Conservation (phyloP, 805 yeast species). For the Ogataea trehaloabstinens region DNA sequence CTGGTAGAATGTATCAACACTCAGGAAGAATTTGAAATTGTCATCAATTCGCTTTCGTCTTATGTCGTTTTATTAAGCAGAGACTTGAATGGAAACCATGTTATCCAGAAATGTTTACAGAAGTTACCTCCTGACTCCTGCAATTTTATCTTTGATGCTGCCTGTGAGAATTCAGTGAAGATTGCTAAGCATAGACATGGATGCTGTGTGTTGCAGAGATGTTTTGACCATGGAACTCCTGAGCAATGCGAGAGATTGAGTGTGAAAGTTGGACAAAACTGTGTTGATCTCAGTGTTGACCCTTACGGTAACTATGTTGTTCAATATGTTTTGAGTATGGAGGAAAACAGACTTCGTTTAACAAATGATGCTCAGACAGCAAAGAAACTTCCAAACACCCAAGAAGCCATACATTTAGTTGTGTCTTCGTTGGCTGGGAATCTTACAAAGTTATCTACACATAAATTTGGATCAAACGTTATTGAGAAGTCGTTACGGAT, state of each 20-base stretch:
- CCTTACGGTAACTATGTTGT: constrained; percentile 98
- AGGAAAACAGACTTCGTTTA: constrained; percentile 32
- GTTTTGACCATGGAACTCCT: constrained; percentile 82
- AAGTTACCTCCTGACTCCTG: constrained; percentile 64
- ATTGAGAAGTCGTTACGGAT: constrained; percentile 55
- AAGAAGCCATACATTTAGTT: constrained; percentile 29
- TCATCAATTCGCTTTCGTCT: constrained; percentile 37
- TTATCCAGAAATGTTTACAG: constrained; percentile 87
- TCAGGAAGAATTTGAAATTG: constrained; percentile 65
- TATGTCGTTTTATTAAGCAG: constrained; percentile 78
- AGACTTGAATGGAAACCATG: constrained; percentile 95
- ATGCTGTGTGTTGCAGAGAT: constrained; percentile 93
- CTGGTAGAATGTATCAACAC: constrained; percentile 78
- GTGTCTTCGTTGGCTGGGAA: constrained; percentile 29
- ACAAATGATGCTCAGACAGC: constrained; percentile 25
- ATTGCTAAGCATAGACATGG: constrained; percentile 97
- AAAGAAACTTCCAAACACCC: constrained; percentile 28
- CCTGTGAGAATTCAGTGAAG: constrained; percentile 64
- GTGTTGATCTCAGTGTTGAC: constrained; percentile 73
- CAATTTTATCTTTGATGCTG: constrained; percentile 89
- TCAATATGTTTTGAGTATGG: constrained; percentile 71
- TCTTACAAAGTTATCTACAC: constrained; percentile 45
- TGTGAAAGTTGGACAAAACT: constrained; percentile 61
- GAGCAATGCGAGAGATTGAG: constrained; percentile 70
- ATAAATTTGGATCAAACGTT: constrained; percentile 60